Conservation (phyloP, 306 rosid genomes). For the Trichosanthes truncata region DNA sequence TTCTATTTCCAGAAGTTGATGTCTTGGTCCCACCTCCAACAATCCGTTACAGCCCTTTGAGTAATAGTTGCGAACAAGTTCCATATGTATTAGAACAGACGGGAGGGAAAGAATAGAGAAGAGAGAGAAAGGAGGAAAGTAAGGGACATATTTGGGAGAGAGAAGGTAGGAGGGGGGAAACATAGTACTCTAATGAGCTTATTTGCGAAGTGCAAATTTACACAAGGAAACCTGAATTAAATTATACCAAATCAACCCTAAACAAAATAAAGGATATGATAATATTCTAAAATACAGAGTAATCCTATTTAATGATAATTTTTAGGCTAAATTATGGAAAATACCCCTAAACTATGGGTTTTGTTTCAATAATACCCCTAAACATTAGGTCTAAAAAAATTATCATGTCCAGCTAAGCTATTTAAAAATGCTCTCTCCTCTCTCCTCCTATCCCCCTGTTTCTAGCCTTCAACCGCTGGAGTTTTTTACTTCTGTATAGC, state of each 20-base stretch:
- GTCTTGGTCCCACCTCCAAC: background rate
- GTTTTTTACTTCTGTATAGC: too few relatives aligned
- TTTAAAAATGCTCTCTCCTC: too few relatives aligned
- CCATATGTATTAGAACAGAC: background rate
- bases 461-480: too few relatives aligned
- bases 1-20: background rate
- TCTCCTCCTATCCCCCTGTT: too few relatives aligned
- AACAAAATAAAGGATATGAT: background rate
- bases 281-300: background rate
- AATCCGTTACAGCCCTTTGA: background rate
- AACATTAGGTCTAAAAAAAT: too few relatives aligned
- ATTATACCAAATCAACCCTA: background rate
- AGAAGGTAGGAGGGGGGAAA: background rate
- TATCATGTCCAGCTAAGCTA: too few relatives aligned
- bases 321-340: too few relatives aligned
- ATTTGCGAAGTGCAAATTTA: background rate
- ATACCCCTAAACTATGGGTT: too few relatives aligned
- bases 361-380: too few relatives aligned
- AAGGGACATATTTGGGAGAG: background rate
- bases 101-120: background rate
- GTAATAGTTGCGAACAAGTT: background rate
- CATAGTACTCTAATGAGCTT: background rate
- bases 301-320: background rate
- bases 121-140: background rate
- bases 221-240: background rate